These are phyloP conservation scores for Russula earlei DNA, from an alignment of 768 basidiomycete species.

Conservation along the genomic window DNA sequence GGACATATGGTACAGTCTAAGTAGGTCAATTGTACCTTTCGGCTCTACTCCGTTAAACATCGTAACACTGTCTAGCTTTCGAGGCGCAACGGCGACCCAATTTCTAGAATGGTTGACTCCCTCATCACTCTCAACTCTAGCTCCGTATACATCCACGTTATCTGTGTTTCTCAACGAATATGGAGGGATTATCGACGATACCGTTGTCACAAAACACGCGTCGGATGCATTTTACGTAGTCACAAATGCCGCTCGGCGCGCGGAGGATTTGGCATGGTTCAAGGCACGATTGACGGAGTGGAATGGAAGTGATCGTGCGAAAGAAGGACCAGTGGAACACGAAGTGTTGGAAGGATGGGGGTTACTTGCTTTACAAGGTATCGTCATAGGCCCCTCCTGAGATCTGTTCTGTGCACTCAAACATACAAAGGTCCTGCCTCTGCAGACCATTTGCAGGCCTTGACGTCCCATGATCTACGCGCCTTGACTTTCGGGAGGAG, in stretches of 20 bases:
- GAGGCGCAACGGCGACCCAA: slow-evolving; percentile 61
- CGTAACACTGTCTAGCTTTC: slow-evolving; percentile 46
- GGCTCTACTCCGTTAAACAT: neutral
- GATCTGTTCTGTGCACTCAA: neutral
- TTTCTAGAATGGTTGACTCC: slow-evolving; percentile 91
- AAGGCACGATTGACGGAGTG: slow-evolving; percentile 57
- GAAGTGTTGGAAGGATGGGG: slow-evolving; percentile 81
- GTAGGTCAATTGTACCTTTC: slow-evolving; percentile 30
- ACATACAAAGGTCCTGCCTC: slow-evolving; percentile 61
- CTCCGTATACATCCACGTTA: slow-evolving; percentile 70
- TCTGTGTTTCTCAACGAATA: slow-evolving; percentile 80
- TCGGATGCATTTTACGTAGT: slow-evolving; percentile 84
- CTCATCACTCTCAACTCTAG: slow-evolving; percentile 60
- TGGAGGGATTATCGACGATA: slow-evolving; percentile 96
- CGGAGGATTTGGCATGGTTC: slow-evolving; percentile 77
- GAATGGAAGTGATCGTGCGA: slow-evolving; percentile 50
- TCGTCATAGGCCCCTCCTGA: slow-evolving; percentile 11
- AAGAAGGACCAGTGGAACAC: slow-evolving; percentile 59
- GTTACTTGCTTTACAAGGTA: slow-evolving; percentile 83
- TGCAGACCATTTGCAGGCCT: slow-evolving; percentile 64
- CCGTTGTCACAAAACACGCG: slow-evolving; percentile 81
- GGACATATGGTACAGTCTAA: slow-evolving; percentile 96
- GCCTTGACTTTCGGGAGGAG: slow-evolving; percentile 78
- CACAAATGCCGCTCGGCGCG: slow-evolving; percentile 86
- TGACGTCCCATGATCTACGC: slow-evolving; percentile 66